phyloP scores from a whole-genome alignment of 1,284 basidiomycete genomes.

The Microbotryum scabiosae region DNA sequence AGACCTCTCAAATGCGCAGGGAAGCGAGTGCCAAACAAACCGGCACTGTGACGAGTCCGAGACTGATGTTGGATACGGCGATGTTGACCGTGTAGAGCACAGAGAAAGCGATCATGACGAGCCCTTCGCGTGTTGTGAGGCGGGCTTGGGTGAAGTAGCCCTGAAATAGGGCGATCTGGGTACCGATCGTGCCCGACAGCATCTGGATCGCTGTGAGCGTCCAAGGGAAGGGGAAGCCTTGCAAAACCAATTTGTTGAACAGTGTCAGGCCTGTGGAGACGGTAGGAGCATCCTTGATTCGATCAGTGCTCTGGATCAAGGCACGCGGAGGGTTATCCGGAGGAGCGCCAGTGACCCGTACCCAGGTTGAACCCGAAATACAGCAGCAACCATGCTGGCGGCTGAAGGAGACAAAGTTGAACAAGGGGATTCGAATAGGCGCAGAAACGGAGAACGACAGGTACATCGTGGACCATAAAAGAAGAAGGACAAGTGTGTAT shows the following conservation, averaged over 20 bases:
- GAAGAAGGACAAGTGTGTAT: no score
- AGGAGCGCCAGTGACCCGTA: background rate
- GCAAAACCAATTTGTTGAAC: conserved; percentile 83
- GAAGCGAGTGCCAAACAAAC: conserved; percentile 47
- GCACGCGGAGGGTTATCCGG: background rate
- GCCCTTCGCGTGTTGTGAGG: conserved; percentile 51
- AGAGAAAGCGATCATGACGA: conserved; percentile 67
- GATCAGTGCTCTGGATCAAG: background rate
- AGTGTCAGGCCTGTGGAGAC: conserved; percentile 54
- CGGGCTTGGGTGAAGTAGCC: conserved; percentile 57
- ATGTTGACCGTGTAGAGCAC: conserved; percentile 85
- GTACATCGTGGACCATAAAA: no score
- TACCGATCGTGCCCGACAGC: conserved; percentile 50
- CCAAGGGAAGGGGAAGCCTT: conserved; percentile 85
- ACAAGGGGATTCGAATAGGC: no score
- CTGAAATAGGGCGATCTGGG: conserved; percentile 54
- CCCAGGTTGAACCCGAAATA: conserved; percentile 83
- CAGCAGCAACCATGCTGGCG: conserved; percentile 54
- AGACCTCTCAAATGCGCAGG: background rate
- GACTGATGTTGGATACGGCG: conserved; percentile 78
- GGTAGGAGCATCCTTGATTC: background rate
- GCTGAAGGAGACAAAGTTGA: background rate
- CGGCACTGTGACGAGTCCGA: conserved; percentile 80
- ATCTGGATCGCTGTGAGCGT: conserved; percentile 38
- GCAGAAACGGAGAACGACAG: no score